Conservation (phyloP, 2,329 filamentous ascomycete species). For the Neoascochyta sp. region DNA sequence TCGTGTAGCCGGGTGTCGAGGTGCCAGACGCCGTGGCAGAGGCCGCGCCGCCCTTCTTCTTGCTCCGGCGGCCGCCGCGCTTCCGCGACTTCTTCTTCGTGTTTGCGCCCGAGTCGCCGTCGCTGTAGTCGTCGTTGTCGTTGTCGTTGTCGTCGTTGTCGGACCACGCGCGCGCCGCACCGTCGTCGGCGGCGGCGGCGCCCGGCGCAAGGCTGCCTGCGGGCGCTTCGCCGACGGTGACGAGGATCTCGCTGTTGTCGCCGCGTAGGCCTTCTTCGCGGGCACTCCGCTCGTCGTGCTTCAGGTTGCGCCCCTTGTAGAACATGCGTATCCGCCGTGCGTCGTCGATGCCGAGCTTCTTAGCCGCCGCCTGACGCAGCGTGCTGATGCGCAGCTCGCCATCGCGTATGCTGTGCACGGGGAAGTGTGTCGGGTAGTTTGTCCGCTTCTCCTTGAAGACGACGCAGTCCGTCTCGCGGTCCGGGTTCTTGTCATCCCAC, state of each 20-base stretch:
- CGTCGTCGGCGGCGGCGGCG: too few species aligned
- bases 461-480: conserved; percentile 65
- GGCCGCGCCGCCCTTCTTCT: conserved; percentile 44
- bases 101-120: conserved; percentile 26
- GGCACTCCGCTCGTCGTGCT: conserved; percentile 57
- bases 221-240: conserved; percentile 53
- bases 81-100: conserved; percentile 33
- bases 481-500: conserved; percentile 38
- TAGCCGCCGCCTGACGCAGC: conserved; percentile 63
- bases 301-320: conserved; percentile 70
- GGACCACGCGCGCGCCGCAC: conserved; percentile 29
- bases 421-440: conserved; percentile 68
- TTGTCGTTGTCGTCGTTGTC: conserved; percentile 43
- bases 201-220: conserved; percentile 40
- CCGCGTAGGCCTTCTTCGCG: conserved; percentile 56
- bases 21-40: conserved; percentile 41
- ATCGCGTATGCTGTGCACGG: conserved; percentile 70
- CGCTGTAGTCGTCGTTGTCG: conserved; percentile 24
- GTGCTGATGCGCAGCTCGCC: conserved; percentile 66
- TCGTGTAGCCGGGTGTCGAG: conserved; percentile 41
- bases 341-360: conserved; percentile 62
- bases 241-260: conserved; percentile 61
- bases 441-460: conserved; percentile 65
- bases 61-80: conserved; percentile 41
- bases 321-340: conserved; percentile 61